Evolutionary conservation across 768 basidiomycete genomes (phyloP), one percentile per base, ranked within the genome.

Genomic region (Dendrothele bispora): DNA sequence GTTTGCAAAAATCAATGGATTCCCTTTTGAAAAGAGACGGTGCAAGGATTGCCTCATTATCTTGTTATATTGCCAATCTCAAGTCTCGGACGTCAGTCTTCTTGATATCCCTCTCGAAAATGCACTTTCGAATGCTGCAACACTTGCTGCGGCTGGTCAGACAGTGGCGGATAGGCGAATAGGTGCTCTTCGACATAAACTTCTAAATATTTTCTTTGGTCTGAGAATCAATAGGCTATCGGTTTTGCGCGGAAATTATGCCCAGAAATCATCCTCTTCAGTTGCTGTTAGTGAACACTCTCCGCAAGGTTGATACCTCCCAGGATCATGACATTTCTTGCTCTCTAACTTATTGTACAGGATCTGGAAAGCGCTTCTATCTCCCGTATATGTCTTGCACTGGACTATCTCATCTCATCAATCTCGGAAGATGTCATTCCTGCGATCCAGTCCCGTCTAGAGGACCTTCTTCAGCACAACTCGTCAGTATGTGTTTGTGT

Each of bases 201-300:
- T 30, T 25, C 4, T 25, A 12, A 17, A 39, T 22, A 25, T 17
- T 2, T n/a, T 43, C 25, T 24, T 40, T 44, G 32, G 28, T 26
- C 48, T 36, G 35, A 53, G 22, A 14, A 30, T 42, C 7, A 36
- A 5, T 54, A 93, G 90, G 89, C 11, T 92, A 92, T 66, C 64
- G 85, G 6, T 91, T 89, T 60, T 91, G 90, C 58, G 64, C 75
- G 44, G 82, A 87, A 59, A 63, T 88, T 18, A 89, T 93, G 82
- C 78, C 81, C 30, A 57, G 68, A 7, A 63, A 74, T 29, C 82
- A 91, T 58, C 88, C 91, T 50, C 70, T 91, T 26, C 78, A 82
- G 42, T 70, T 94, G 20, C 91, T 94, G 86, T 74, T 92, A 18
- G 83, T 93, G 49, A 94, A 94, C 55, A 91, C 91, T 4, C 61